Evolutionary conservation across 2,329 filamentous ascomycete species (phyloP), one percentile per base, ranked within the genome.

Genomic region (Stemphylium lycopersici): DNA sequence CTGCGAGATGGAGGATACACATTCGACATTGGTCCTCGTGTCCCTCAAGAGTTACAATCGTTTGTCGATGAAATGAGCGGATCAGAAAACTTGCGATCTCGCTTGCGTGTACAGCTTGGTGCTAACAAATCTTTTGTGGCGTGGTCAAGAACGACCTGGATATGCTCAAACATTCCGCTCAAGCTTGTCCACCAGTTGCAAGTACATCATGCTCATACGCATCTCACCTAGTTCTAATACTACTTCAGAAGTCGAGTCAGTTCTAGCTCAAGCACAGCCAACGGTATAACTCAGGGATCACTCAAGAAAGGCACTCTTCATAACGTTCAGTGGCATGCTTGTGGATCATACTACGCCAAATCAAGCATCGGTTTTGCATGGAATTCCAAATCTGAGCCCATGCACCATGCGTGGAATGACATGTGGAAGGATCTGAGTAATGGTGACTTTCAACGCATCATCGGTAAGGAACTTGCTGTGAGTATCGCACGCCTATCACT

Each of bases 91-190:
- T 34, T 56, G 1, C n/a, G 36, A 6, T 32, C 58, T 7, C 32
- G 52, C 12, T 26, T 72, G 2, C 65, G 61, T 3, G 65, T 71
- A 3, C 68, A 70, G 37, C 58, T 71, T 31, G 69, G 69, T n/a
- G 50, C 43, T 10, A 37, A 46, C 5, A 37, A 58, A 7, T 71
- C 68, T 4, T 72, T 61, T 24, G 44, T 72, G 5, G 61, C 57
- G 12, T 71, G 67, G 69, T 38, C 56, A 13, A 45, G 48, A 1
- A 47, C 49, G 15, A 37, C 41, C 0, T 72, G 69, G 70, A 56
- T 46, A 8, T 62, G 58, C 10, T 20, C 42, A 11, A 48, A 58
- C 5, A 15, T 71, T 15, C 65, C 68, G 1, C 32, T 33, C 4
- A 4, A 47, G 29, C 43, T 63, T 4, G 37, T 29, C 24, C 31